Evolutionary conservation across 768 basidiomycete genomes (phyloP).

Genomic region (Collybia nuda): DNA sequence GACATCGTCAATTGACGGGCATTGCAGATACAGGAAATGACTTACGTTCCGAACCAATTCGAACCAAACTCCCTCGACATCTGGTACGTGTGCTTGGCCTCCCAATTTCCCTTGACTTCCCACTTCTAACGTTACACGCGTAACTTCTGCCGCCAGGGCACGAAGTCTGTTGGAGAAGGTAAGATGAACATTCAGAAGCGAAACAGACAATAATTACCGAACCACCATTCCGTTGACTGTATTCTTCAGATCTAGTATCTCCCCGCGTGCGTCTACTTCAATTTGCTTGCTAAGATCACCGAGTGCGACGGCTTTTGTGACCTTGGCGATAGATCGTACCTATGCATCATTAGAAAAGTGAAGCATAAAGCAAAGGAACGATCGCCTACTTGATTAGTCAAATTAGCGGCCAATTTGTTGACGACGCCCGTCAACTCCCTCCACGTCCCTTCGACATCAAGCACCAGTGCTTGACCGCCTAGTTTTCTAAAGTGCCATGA

Average conservation of each 20-base stretch:
- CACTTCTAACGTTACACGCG: slow-evolving; percentile 81
- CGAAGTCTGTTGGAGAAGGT: slow-evolving; percentile 31
- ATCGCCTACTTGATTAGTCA: slow-evolving; percentile 60
- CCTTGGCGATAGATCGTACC: slow-evolving; percentile 86
- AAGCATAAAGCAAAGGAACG: background rate
- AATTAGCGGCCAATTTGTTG: slow-evolving; percentile 78
- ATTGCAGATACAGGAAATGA: slow-evolving; percentile 41
- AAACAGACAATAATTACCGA: slow-evolving; percentile 5
- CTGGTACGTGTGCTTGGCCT: slow-evolving; percentile 84
- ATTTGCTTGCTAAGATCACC: slow-evolving; percentile 91
- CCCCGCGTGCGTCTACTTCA: slow-evolving; percentile 87
- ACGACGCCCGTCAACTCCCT: slow-evolving; percentile 80
- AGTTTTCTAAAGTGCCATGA: slow-evolving; percentile 60
- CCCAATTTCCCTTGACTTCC: slow-evolving; percentile 88
- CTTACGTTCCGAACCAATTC: slow-evolving; percentile 4
- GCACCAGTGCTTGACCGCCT: slow-evolving; percentile 82
- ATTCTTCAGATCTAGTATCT: slow-evolving; percentile 81
- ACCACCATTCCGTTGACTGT: slow-evolving; percentile 57
- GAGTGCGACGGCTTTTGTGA: slow-evolving; percentile 91
- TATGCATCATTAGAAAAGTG: slow-evolving; percentile 1
- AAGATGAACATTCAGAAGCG: slow-evolving; percentile 19
- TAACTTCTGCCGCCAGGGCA: slow-evolving; percentile 79
- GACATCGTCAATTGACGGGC: slow-evolving; percentile 46
- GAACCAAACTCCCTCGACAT: slow-evolving; percentile 65
- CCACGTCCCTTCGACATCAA: slow-evolving; percentile 92